phyloP scores from a whole-genome alignment of 129 eudicot species.

The Helichrysum umbraculigerum region DNA sequence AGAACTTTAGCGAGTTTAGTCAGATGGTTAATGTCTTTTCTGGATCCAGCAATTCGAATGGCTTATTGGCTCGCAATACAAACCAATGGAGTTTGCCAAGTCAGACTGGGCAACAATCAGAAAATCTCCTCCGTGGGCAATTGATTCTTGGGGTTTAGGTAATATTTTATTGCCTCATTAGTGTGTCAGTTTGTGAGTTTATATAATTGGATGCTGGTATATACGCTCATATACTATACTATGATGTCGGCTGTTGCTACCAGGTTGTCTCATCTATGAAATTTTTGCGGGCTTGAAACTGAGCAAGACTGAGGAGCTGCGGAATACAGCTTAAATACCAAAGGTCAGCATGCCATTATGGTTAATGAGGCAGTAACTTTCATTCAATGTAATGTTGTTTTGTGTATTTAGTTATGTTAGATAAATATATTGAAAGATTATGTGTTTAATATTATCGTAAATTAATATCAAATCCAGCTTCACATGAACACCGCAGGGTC shows the following conservation, averaged over 20 bases:
- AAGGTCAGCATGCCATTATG: slow-evolving; percentile 60
- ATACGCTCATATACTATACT: slow-evolving; percentile 16
- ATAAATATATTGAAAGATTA: no score
- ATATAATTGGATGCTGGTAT: neutral
- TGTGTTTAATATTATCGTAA: no score
- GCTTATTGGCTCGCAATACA: slow-evolving; percentile 94
- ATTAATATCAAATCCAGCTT: no score
- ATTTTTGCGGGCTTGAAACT: slow-evolving; percentile 76
- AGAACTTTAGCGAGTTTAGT: slow-evolving; percentile 9
- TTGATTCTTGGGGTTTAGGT: slow-evolving; percentile 99
- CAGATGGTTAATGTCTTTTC: slow-evolving; percentile 17
- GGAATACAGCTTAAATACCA: slow-evolving; percentile 85
- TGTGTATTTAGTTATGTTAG: slow-evolving; percentile 11
- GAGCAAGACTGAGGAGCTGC: slow-evolving; percentile 87
- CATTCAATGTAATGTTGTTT: slow-evolving; percentile 6
- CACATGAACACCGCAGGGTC: no score
- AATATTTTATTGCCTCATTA: slow-evolving; percentile 27
- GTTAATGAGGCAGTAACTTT: slow-evolving; percentile 15
- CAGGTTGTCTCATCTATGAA: slow-evolving; percentile 95
- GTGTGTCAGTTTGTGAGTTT: neutral
- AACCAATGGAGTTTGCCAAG: slow-evolving; percentile 86
- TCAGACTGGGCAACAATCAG: slow-evolving; percentile 86
- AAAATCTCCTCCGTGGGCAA: slow-evolving; percentile 94
- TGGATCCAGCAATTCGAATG: slow-evolving; percentile 89
- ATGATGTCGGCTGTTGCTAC: slow-evolving; percentile 23